Base-by-base conservation (phyloP, 2,329 filamentous ascomycete species). In the Ceratocystis harringtonii region DNA sequence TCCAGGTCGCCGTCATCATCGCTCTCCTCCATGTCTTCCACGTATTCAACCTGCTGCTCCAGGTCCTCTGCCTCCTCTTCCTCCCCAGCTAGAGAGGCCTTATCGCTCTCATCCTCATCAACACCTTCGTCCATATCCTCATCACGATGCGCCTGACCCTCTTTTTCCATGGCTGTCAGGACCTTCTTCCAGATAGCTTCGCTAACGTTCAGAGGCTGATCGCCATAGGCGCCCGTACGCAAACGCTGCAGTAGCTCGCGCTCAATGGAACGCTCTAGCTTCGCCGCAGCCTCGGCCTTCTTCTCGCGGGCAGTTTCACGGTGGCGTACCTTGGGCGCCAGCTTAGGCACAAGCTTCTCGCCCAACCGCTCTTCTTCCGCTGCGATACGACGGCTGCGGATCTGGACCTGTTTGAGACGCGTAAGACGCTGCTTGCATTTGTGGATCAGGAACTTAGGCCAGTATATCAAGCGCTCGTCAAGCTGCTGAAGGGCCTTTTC, bases 151-250 rank as follows among this genome's bases (percentile, higher is more conserved):
- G 88, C 92, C 72, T 95, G 86, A 67, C 92, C 92, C 71, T 88
- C 87, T 70, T 88, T 83, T 81, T 99, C 94, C 76, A 99, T 81
- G 2, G 90, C 90, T 68, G 86, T 85, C 70, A 99, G 84, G 6
- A 99, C 94, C 82, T 92, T 95, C 82, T 95, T 95, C 94, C 94
- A 99, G 68, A 99, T 90, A 15, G 84, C 82, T 75, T 96, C 91
- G 75, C 95, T 94, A 63, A 96, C 92, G 73, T 99, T 99, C 69
- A 99, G 80, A 52, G 94, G 94, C 73, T 90, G 85, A 71, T 97
- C 92, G 65, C 94, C 94, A 75, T 99, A 97, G 2, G 92, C 92
- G 58, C 94, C 94, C 72, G 90, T 92, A 69, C 92, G 83, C 75
- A 99, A 78, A 70, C 94, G 81, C 76, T 97, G 90, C 70, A 99